Conservation (phyloP, 2,329 filamentous ascomycete genomes). For the Ambrosiella beaveri region DNA sequence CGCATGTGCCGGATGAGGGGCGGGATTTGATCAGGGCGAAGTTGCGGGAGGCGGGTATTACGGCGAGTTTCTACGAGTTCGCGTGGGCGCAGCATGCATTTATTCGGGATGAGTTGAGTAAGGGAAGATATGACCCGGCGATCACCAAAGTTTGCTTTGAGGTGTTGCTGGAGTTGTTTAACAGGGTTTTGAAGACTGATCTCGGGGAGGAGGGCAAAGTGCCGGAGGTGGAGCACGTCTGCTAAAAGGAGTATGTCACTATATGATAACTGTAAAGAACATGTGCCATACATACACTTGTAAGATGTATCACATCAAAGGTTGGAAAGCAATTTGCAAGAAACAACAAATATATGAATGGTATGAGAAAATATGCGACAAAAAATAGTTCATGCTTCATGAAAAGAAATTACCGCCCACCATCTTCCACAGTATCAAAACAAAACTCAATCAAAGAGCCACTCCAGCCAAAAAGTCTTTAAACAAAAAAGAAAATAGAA, state of each 20-base stretch:
- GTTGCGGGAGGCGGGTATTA: constrained; percentile 55
- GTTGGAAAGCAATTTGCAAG: neutral
- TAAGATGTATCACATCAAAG: neutral
- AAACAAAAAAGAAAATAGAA: neutral
- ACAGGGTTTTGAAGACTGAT: constrained; percentile 59
- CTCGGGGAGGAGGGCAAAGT: constrained; percentile 50
- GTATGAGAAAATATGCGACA: constrained; percentile 12
- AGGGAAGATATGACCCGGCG: constrained; percentile 83
- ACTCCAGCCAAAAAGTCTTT: neutral
- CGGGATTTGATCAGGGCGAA: constrained; percentile 71
- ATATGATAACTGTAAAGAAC: neutral
- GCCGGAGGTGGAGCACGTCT: constrained; percentile 54
- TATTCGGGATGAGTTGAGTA: constrained; percentile 80
- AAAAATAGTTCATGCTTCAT: constrained; percentile 5
- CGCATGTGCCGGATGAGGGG: constrained; percentile 68
- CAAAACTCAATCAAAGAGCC: neutral
- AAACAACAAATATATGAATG: constrained; percentile 12
- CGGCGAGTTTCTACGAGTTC: constrained; percentile 72
- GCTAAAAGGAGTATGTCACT: constrained; percentile 25
- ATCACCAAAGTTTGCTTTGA: constrained; percentile 80
- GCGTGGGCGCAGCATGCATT: constrained; percentile 94
- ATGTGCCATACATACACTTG: neutral
- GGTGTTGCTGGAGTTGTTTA: constrained; percentile 74
- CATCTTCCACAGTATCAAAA: neutral
- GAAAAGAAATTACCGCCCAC: neutral